Percentiles rank a stretch among this genome's conserved stretches.
Conservation (phyloP, 352 stramenopile species). For the Phytophthora litchii region DNA sequence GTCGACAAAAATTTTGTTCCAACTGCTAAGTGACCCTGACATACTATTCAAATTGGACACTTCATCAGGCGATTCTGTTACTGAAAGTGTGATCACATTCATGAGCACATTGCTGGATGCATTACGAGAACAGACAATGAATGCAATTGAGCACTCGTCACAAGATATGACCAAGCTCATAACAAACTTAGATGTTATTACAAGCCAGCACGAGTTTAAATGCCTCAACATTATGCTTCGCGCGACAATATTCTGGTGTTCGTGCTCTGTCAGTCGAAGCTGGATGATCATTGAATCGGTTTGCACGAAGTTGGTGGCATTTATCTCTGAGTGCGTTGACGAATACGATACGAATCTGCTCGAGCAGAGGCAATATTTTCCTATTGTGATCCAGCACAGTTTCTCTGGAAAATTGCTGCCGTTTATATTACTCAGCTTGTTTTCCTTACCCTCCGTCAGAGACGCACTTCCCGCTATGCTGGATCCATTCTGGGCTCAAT, state of each 20-base stretch:
- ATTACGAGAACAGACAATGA: slow-evolving; percentile 46
- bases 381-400: slow-evolving; percentile 53
- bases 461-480: slow-evolving; percentile 45
- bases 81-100: slow-evolving; percentile 47
- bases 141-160: slow-evolving; percentile 15
- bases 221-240: slow-evolving; percentile 82
- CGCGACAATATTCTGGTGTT: slow-evolving; percentile 79
- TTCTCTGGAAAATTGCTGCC: slow-evolving; percentile 79
- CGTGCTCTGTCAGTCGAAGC: slow-evolving; percentile 42
- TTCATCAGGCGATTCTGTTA: slow-evolving; percentile 25
- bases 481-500: slow-evolving; percentile 47
- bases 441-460: slow-evolving; percentile 70
- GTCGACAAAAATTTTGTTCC: slow-evolving; percentile 84
- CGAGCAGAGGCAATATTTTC: slow-evolving; percentile 25
- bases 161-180: slow-evolving; percentile 16
- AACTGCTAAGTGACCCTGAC: slow-evolving; percentile 68
- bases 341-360: slow-evolving; percentile 20
- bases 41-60: slow-evolving; percentile 25
- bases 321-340: slow-evolving; percentile 47
- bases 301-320: slow-evolving; percentile 59
- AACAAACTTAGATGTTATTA: slow-evolving; percentile 48
- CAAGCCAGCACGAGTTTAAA: slow-evolving; percentile 71
- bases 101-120: slow-evolving; percentile 63
- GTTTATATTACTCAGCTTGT: slow-evolving; percentile 70
- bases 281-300: slow-evolving; percentile 68